These are phyloP conservation scores for Chenopodium quinoa DNA, from an alignment of 148 eudicot genomes.

Conservation along the genomic window DNA sequence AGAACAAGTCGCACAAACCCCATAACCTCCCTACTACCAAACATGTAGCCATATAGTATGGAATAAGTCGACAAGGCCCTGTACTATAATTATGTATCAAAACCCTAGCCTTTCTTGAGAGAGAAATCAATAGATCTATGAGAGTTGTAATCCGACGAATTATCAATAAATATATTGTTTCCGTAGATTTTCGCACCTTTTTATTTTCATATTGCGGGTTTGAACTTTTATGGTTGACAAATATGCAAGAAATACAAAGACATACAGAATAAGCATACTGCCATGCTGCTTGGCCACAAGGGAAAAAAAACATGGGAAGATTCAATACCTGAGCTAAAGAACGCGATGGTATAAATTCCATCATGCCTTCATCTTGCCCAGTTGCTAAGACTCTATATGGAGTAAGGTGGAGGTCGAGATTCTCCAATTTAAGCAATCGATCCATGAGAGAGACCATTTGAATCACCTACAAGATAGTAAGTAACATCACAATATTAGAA, in stretches of 20 bases:
- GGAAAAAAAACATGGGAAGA: not conserved
- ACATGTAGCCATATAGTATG: too few species aligned
- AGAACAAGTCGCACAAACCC: too few species aligned
- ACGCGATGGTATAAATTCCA: constrained; percentile 93
- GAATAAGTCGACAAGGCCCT: too few species aligned
- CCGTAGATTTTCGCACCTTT: too few species aligned
- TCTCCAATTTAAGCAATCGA: constrained; percentile 91
- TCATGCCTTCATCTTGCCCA: constrained; percentile 97
- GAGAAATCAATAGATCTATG: too few species aligned
- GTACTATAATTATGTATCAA: too few species aligned
- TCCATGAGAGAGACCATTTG: constrained; percentile 99
- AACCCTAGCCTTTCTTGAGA: too few species aligned
- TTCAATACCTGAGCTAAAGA: constrained; percentile 82
- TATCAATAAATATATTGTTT: too few species aligned
- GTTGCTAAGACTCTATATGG: constrained; percentile 97
- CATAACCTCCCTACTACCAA: too few species aligned
- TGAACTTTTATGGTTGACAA: too few species aligned
- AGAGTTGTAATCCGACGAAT: too few species aligned
- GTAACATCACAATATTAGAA: constrained; percentile 1
- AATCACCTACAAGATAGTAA: constrained; percentile 55
- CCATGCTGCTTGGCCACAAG: not conserved
- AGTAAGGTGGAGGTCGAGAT: constrained; percentile 90
- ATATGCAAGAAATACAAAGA: not conserved
- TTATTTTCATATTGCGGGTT: too few species aligned
- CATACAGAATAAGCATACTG: not conserved